Evolutionary conservation across 192 early-diverging fungal species (phyloP).

Genomic region (Diversispora epigaea): DNA sequence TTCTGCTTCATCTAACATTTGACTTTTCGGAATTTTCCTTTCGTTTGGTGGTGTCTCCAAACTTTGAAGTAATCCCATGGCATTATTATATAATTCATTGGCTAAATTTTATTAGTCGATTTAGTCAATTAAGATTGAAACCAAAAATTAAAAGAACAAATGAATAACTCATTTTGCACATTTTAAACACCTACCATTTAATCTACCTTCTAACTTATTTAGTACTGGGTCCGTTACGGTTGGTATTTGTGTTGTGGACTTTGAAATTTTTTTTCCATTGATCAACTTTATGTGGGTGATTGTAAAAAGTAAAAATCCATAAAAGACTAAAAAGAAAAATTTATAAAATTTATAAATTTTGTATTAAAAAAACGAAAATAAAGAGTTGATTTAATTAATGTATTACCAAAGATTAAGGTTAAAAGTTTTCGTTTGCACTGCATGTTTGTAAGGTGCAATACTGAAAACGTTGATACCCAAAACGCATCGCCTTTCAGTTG

Average conservation of each 20-base stretch:
- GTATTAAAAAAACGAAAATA: background rate
- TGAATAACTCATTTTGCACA: background rate
- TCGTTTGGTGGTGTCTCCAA: background rate
- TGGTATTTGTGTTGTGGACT: background rate
- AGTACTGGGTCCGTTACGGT: background rate
- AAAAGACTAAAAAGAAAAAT: background rate
- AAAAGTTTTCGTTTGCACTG: background rate
- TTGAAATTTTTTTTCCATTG: background rate
- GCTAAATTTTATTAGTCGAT: background rate
- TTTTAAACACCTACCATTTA: background rate
- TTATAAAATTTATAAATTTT: background rate
- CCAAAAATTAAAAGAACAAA: background rate
- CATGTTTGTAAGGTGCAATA: conserved; percentile 16
- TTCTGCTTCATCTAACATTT: background rate
- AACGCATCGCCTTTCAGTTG: conserved; percentile 9
- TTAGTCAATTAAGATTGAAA: background rate
- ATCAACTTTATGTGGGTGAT: background rate
- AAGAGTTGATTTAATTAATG: background rate
- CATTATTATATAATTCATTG: conserved; percentile 18
- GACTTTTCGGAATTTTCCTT: background rate
- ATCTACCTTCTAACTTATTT: conserved; percentile 3
- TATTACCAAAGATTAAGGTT: background rate
- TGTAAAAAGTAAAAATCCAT: background rate
- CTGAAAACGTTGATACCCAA: conserved; percentile 6
- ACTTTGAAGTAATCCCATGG: background rate